phyloP scores from a whole-genome alignment of 805 yeast species.

The Millerago galiae region DNA sequence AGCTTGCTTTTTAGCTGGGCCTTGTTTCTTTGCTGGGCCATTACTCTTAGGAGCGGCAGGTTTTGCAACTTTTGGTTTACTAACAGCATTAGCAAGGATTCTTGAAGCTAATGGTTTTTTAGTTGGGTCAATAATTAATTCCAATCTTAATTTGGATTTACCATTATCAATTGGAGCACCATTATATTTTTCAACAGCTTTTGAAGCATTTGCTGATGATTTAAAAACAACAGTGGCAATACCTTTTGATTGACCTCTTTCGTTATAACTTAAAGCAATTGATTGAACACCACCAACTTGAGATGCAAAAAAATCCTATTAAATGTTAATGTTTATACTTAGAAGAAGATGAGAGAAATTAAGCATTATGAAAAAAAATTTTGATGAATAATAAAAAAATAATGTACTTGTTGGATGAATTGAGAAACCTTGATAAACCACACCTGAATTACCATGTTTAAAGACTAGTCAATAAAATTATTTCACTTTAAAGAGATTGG shows the following conservation, averaged over 20 bases:
- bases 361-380: not conserved
- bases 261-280: conserved; percentile 72
- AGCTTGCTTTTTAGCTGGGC: conserved; percentile 5
- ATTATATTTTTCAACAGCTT: conserved; percentile 78
- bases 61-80: conserved; percentile 1
- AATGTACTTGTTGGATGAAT: not conserved
- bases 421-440: not conserved
- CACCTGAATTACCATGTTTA: not conserved
- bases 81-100: conserved; percentile 45
- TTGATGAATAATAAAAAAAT: not conserved
- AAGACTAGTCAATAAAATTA: not conserved
- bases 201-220: conserved; percentile 59
- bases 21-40: conserved; percentile 5
- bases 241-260: conserved; percentile 87
- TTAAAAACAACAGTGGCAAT: conserved; percentile 81
- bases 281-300: conserved; percentile 81
- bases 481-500: not conserved
- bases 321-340: conserved; percentile 7
- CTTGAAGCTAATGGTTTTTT: conserved; percentile 70
- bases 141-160: conserved; percentile 64
- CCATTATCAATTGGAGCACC: conserved; percentile 95
- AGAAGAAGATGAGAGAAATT: not conserved
- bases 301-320: conserved; percentile 79
- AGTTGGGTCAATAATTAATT: conserved; percentile 80
- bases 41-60: conserved; percentile 16